Evolutionary conservation across 768 basidiomycete genomes (phyloP), one percentile per base, ranked within the genome.

Genomic region (Hericium alpestre): DNA sequence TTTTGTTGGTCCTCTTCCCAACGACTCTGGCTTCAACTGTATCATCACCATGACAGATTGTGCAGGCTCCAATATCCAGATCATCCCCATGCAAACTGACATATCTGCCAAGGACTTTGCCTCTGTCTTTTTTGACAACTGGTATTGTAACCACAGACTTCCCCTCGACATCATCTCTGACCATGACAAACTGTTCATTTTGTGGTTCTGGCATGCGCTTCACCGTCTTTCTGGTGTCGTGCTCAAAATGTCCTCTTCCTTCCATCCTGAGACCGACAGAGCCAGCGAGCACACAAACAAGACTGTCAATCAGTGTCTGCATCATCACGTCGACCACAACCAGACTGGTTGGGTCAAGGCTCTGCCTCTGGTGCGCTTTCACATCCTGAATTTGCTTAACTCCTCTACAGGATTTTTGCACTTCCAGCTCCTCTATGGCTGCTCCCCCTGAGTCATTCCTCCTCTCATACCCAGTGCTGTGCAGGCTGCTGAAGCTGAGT

Each of bases 181-280:
- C 5, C 3, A 5, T 5, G 25, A 25, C 25, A 58, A 64, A 1
- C 59, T 68, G 6, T 74, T 74, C 60, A 66, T 70, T 0, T 67
- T 64, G 0, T 5, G n/a, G 0, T 74, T 75, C 62, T 75, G 73
- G 74, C 52, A 46, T 9, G 61, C 60, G 0, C 58, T 74, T 2
- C 56, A 64, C 53, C 22, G 38, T 9, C 57, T 66, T 3, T 60
- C 69, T 2, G 69, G 70, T 6, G 63, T 66, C n/a, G 63, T 69
- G 51, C 62, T 60, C 69, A 70, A 54, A 55, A 65, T 4, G 57
- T 68, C 67, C 60, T 5, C 73, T 0, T 55, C 69, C 0, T 72
- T 59, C 41, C 72, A 25, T 5, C 25, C 25, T 5, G 25, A 25
- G 25, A 25, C 25, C 25, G 25, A 25, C 25, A 5, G 25, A 3